Conservation (phyloP, 202 grass and related monocot genomes). For the Hordeum pubiflorum region DNA sequence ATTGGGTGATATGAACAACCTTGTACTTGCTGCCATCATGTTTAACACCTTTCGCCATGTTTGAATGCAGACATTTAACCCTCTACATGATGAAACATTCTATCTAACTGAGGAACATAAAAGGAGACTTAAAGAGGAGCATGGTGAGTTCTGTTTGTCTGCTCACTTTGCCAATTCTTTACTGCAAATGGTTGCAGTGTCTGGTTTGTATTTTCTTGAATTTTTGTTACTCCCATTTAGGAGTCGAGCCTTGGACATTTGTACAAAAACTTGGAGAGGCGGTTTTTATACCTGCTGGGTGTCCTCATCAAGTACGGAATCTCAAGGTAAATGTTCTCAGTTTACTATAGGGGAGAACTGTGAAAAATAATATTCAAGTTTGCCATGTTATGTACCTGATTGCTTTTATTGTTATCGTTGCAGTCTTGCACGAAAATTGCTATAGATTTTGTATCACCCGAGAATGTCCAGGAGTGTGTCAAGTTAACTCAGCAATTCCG, state of each 20-base stretch:
- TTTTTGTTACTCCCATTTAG: constrained; percentile 34
- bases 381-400: constrained; percentile 4
- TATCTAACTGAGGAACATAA: constrained; percentile 77
- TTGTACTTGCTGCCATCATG: background rate
- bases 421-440: constrained; percentile 87
- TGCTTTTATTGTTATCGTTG: background rate
- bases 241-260: constrained; percentile 79
- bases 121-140: constrained; percentile 73
- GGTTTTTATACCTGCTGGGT: constrained; percentile 75
- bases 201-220: background rate
- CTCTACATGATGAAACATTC: constrained; percentile 85
- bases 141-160: constrained; percentile 49
- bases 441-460: constrained; percentile 78
- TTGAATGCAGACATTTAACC: constrained; percentile 45
- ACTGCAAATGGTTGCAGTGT: background rate
- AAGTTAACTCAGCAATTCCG: constrained; percentile 66
- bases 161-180: constrained; percentile 3
- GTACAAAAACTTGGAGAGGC: constrained; percentile 85
- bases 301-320: constrained; percentile 87
- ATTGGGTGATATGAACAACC: background rate
- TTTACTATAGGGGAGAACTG: background rate
- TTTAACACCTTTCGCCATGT: constrained; percentile 15
- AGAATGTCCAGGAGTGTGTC: constrained; percentile 61
- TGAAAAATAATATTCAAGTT: constrained; percentile 4
- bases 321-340: constrained; percentile 46